Evolutionary conservation across 495 filamentous ascomycete species (phyloP), one percentile per base, ranked within the genome.

Genomic region (Chaetomium tenue): DNA sequence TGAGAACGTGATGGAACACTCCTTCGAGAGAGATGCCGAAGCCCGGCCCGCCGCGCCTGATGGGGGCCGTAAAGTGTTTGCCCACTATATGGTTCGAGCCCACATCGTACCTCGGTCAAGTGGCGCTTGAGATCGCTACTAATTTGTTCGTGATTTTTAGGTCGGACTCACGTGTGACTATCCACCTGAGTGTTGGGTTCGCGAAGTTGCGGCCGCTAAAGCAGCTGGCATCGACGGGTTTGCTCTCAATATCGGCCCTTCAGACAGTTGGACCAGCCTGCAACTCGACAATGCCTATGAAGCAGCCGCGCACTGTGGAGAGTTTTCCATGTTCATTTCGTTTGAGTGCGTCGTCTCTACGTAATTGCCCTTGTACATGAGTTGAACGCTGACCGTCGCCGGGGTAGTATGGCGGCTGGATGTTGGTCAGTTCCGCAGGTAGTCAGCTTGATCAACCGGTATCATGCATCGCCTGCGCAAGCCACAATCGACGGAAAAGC

Each of bases 141-240:
- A 13, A 56, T 26, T 12, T 13, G 2, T 13, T 47, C 4, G 37
- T n/a, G 26, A 25, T 39, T 25, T 50, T 63, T 64, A 75, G 73
- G 70, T 83, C 25, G 81, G 81, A 26, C 65, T 81, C 20, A 81
- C 81, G 20, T 68, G 56, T 28, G 71, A 71, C 1, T 80, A 83
- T 66, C 75, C 78, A 0, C 56, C 64, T 1, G 74, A 77, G 16
- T 79, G 87, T 39, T 91, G 86, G 84, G 74, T 78, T 46, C 75
- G 74, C 8, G 87, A 91, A 57, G 87, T 91, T 51, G 71, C 68
- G 9, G 72, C 81, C 12, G 89, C 89, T 11, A 81, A 86, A 65
- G 78, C 78, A 16, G 79, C 84, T 0, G 81, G 85, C 42, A 89
- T 92, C 56, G 89, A 92, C 68, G 89, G 86, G 3, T 92, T 92